Evolutionary conservation across 2,329 filamentous ascomycete genomes (phyloP).

Genomic region (Grosmannia serpens): DNA sequence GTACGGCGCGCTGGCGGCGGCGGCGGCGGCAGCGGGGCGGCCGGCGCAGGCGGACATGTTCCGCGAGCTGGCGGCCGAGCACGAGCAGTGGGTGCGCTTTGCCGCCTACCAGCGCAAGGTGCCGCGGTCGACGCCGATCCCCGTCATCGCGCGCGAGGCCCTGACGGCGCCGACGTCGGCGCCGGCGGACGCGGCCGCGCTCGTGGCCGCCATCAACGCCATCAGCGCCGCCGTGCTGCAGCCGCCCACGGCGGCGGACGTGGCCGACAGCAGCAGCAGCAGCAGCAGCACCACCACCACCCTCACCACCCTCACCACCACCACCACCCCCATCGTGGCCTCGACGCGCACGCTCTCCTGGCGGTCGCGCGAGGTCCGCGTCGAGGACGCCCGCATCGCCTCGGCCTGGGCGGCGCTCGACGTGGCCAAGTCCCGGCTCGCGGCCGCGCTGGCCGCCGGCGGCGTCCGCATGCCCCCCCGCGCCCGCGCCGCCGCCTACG

Average conservation of each 20-base stretch:
- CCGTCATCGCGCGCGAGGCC: constrained; percentile 64
- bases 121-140: constrained; percentile 71
- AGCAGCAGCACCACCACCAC: no score
- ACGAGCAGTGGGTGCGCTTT: constrained; percentile 89
- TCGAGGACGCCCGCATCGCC: constrained; percentile 88
- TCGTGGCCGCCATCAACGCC: constrained; percentile 58
- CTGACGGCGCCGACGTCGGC: constrained; percentile 48
- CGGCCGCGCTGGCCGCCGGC: constrained; percentile 37
- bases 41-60: constrained; percentile 59
- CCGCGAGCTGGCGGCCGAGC: constrained; percentile 75
- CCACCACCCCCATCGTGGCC: constrained; percentile 28
- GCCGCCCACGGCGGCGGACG: constrained; percentile 33
- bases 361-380: constrained; percentile 73
- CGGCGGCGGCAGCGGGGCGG: constrained; percentile 16
- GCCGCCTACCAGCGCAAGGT: constrained; percentile 87
- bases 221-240: constrained; percentile 56
- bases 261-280: constrained; percentile 7
- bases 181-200: constrained; percentile 46
- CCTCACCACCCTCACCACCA: background rate
- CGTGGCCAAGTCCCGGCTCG: constrained; percentile 36
- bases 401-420: constrained; percentile 65
- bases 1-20: constrained; percentile 61
- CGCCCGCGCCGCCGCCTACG: constrained; percentile 75
- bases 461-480: constrained; percentile 34
- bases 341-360: constrained; percentile 69